These are phyloP conservation scores for Amphirosellinia nigrospora DNA, from an alignment of 495 filamentous ascomycete species.

Conservation along the genomic window DNA sequence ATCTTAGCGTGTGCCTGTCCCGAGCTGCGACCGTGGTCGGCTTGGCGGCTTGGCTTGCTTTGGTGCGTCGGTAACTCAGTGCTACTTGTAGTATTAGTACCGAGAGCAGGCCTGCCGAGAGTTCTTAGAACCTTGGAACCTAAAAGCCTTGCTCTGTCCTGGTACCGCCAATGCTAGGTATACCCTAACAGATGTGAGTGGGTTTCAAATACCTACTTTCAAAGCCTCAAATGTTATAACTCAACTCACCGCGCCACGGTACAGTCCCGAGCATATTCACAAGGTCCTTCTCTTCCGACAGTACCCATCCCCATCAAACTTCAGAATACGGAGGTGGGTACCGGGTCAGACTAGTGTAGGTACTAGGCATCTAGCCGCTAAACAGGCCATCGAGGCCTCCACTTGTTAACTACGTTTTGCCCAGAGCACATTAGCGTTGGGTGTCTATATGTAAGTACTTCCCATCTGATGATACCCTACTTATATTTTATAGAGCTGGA, in stretches of 20 bases:
- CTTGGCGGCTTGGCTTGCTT: slow-evolving; percentile 15
- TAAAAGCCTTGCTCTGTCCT: neutral
- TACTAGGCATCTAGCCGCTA: slow-evolving; percentile 4
- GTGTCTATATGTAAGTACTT: slow-evolving; percentile 1
- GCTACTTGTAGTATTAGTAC: too few species aligned
- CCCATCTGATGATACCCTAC: slow-evolving; percentile 6
- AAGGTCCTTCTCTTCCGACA: neutral
- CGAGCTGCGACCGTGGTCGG: slow-evolving; percentile 20
- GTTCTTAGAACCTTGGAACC: neutral
- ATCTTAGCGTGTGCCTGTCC: slow-evolving; percentile 23
- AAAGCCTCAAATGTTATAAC: neutral
- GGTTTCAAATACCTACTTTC: neutral
- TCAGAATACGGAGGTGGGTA: neutral
- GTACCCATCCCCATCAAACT: neutral
- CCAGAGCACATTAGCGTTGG: slow-evolving; percentile 8
- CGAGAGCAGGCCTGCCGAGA: too few species aligned
- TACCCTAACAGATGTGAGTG: neutral
- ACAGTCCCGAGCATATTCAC: neutral
- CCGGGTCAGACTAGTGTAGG: neutral
- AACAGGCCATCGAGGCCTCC: slow-evolving; percentile 9
- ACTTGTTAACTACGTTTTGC: neutral
- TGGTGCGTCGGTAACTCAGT: slow-evolving; percentile 11
- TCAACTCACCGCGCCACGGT: neutral
- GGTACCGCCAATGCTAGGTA: neutral
- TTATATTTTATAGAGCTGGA: neutral